Base-by-base conservation (phyloP, 1,139 yeast species). In the Taphrina betulina region DNA sequence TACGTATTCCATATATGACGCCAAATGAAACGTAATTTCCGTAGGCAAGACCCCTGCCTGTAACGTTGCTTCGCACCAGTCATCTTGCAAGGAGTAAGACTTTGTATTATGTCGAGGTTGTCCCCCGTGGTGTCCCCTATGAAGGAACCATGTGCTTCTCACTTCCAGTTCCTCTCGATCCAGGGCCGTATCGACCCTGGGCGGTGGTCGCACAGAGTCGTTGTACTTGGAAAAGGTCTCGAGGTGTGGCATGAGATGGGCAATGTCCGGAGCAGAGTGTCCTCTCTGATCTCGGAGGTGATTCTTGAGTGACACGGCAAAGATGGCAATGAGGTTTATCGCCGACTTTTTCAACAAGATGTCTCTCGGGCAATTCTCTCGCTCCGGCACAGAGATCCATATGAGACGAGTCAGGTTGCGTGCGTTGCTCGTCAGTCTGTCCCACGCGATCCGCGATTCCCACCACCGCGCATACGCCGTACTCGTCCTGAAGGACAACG, bases 231-330 rank as follows among this genome's bases (percentile, higher is more conserved):
- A 26, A 26, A 12, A 12, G 31, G 31, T 26, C 31, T 60, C 62
- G 5, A 59, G 46, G 34, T 59, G 60, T 8, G 50, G 58, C n/a
- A 60, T 57, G 17, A 57, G 44, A 8, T 59, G 58, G 5, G 37
- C 35, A 44, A 60, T 23, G 29, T 60, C 62, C 12, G 57, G 58
- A 24, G 60, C 58, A 17, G 56, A 59, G 3, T 55, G 58, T 10
- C 62, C 62, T 2, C 60, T 43, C 31, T 60, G 60, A 28, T 60
- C 61, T 0, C 62, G 59, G 5, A 60, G 59, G 33, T 60, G 63
- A 26, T 60, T 60, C 41, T 60, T 60, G 24, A 60, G 58, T 8
- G 62, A 58, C 3, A 60, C 56, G 17, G 62, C 56, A 23, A 60
- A 60, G 16, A 54, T 60, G 17, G 53, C 53, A 38, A 60, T 29